phyloP scores from a whole-genome alignment of 176 grass and related monocot genomes.

The Elymus sibiricus region DNA sequence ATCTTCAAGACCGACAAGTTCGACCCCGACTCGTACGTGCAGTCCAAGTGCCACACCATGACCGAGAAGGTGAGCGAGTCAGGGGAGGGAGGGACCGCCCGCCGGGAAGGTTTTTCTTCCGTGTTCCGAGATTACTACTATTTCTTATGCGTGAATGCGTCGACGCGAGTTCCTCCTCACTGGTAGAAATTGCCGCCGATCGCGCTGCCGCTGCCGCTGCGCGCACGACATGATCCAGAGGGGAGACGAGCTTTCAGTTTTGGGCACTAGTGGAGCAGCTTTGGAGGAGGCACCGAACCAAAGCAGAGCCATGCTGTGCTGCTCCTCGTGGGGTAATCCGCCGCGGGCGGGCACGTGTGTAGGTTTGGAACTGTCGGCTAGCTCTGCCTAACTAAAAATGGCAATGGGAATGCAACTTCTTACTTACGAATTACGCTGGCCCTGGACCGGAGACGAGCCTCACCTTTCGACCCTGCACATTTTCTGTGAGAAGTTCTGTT shows the following conservation, averaged over 20 bases:
- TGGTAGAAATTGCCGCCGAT: not conserved
- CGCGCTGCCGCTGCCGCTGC: not conserved
- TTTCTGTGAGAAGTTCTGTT: not conserved
- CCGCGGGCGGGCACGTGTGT: not conserved
- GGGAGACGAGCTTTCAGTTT: not conserved
- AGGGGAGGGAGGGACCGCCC: too few relatives aligned
- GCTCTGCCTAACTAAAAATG: not conserved
- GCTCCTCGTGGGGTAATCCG: not conserved
- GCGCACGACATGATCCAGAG: not conserved
- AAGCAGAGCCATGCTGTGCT: not conserved
- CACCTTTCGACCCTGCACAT: not conserved
- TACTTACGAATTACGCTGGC: not conserved
- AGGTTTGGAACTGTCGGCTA: not conserved
- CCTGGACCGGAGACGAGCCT: too few relatives aligned
- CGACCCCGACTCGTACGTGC: slow-evolving; percentile 94
- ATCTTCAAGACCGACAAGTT: slow-evolving; percentile 99
- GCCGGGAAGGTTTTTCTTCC: too few relatives aligned
- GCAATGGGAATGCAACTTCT: not conserved
- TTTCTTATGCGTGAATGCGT: too few relatives aligned
- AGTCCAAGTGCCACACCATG: slow-evolving; percentile 93
- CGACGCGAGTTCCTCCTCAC: not conserved
- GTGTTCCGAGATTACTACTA: too few relatives aligned
- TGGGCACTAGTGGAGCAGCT: not conserved
- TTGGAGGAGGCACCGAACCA: not conserved
- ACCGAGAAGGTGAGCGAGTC: slow-evolving; percentile 69